phyloP scores from a whole-genome alignment of 2,329 filamentous ascomycete species.

The Rugonectria rugulosa region DNA sequence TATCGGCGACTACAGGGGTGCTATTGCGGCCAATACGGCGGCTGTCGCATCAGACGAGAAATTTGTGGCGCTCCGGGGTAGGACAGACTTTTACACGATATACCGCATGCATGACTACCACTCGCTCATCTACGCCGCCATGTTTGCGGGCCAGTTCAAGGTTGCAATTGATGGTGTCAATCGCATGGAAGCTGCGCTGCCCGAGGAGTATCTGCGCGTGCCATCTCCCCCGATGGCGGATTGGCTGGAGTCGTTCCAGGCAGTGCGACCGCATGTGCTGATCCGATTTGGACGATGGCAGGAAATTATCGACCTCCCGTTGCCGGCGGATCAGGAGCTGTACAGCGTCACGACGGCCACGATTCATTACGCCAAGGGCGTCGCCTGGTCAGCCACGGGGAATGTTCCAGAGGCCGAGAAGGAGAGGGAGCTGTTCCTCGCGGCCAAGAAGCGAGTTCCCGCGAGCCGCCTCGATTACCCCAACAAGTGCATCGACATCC shows the following conservation, averaged over 20 bases:
- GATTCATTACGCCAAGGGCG: slow-evolving; percentile 70
- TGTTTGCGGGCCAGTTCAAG: slow-evolving; percentile 72
- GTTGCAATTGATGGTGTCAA: slow-evolving; percentile 66
- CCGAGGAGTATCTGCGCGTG: slow-evolving; percentile 54
- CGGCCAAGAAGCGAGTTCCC: slow-evolving; percentile 59
- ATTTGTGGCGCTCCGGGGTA: slow-evolving; percentile 63
- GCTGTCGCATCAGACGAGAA: slow-evolving; percentile 72
- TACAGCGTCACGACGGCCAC: slow-evolving; percentile 74
- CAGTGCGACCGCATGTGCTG: slow-evolving; percentile 70
- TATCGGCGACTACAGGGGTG: slow-evolving; percentile 71
- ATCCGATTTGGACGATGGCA: slow-evolving; percentile 76
- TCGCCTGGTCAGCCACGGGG: slow-evolving; percentile 68
- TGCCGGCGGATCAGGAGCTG: slow-evolving; percentile 64
- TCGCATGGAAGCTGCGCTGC: slow-evolving; percentile 66
- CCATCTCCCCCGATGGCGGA: slow-evolving; percentile 76
- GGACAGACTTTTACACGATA: slow-evolving; percentile 74
- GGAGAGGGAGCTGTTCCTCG: slow-evolving; percentile 57
- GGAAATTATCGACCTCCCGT: slow-evolving; percentile 62
- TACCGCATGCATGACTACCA: slow-evolving; percentile 78
- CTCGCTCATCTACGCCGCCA: slow-evolving; percentile 76
- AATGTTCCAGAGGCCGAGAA: slow-evolving; percentile 59
- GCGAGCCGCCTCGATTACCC: slow-evolving; percentile 69
- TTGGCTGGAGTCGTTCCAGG: slow-evolving; percentile 73
- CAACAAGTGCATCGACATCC: slow-evolving; percentile 69
- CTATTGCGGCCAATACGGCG: slow-evolving; percentile 65